Percentiles rank a stretch among this genome's conserved stretches.
Evolutionary conservation across 1,284 basidiomycete genomes (phyloP).

Genomic region (Apiotrichum montevideense): DNA sequence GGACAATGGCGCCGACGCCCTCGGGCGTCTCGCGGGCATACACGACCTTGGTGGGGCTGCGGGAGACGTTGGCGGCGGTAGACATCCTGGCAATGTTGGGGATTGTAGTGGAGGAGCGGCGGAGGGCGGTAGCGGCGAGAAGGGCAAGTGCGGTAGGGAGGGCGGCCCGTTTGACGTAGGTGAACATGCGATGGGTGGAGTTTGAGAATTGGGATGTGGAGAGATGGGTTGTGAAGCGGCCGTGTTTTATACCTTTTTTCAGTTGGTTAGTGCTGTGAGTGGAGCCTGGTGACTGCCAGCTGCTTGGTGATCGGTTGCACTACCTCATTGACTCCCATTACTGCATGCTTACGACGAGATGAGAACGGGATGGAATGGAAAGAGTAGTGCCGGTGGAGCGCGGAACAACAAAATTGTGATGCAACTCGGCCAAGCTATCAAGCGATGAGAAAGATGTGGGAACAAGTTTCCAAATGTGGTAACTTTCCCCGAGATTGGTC

Average conservation of each 20-base stretch:
- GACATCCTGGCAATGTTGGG: conserved; percentile 2
- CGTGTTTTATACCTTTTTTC: no score
- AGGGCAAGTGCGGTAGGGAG: not conserved
- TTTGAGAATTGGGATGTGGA: conserved; percentile 1
- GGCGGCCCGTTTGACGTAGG: not conserved
- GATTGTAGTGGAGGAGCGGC: conserved; percentile 2
- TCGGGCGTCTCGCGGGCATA: conserved; percentile 72
- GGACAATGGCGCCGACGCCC: conserved; percentile 82
- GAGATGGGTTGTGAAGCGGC: not conserved
- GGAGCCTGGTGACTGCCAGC: no score
- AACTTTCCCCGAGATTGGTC: not conserved
- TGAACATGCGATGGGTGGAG: not conserved
- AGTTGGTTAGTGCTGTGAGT: no score
- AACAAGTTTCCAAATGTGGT: conserved; percentile 9
- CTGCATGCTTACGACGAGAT: no score
- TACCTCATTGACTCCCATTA: no score
- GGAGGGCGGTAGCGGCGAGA: not conserved
- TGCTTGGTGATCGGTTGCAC: no score
- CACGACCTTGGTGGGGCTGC: conserved; percentile 67
- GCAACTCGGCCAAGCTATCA: no score
- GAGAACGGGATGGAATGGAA: no score
- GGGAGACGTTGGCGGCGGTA: conserved; percentile 50
- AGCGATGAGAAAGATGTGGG: conserved; percentile 3
- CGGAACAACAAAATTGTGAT: no score
- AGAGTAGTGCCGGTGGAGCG: no score